Base-by-base conservation (phyloP, 2,329 filamentous ascomycete species). In the Triangularia setosa region DNA sequence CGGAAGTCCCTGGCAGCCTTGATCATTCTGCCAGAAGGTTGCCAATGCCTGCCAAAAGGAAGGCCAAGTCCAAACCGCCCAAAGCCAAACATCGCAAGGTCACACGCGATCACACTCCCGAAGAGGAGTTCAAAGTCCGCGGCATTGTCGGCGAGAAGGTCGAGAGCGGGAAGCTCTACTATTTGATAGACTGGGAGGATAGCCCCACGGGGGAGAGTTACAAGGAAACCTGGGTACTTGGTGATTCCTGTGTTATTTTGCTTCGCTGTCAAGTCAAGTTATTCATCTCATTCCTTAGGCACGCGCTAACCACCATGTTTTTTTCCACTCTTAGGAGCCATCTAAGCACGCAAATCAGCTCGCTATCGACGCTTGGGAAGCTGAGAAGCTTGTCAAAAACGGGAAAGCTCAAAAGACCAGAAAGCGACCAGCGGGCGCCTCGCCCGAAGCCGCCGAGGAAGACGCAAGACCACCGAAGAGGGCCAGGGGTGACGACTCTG, bases 181-280 rank as follows among this genome's bases (percentile, higher is more conserved):
- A 87, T 68, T 71, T 78, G 2, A 80, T 88, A 61, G 80, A 86
- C 70, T 88, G 86, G 86, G 80, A 78, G 57, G 79, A 82, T 64
- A 75, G 87, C 69, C 74, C 78, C 1, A 84, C 83, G 44, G 83
- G 82, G 18, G 72, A 80, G 65, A 65, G 67, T 1, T 87, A 81
- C 70, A 63, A 74, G 2, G 80, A 80, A 9, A 81, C 75, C 57
- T 88, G 86, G 86, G 84, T 82, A 77, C 14, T n/a, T 61, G 44
- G 21, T 3, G 57, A 27, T 21, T 28, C 24, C 59, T n/a, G 12
- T 11, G 23, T 48, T 27, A 44, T 61, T 61, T 60, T 59, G 35
- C 56, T 66, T 48, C 21, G 16, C n/a, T 48, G 40, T 48, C n/a
- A 40, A 35, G 27, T 9, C 9, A 28, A 48, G 40, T 6, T 21